Evolutionary conservation across 225 moss, liverwort and hornwort genomes (phyloP).

Genomic region (Thuidium tamariscinum): DNA sequence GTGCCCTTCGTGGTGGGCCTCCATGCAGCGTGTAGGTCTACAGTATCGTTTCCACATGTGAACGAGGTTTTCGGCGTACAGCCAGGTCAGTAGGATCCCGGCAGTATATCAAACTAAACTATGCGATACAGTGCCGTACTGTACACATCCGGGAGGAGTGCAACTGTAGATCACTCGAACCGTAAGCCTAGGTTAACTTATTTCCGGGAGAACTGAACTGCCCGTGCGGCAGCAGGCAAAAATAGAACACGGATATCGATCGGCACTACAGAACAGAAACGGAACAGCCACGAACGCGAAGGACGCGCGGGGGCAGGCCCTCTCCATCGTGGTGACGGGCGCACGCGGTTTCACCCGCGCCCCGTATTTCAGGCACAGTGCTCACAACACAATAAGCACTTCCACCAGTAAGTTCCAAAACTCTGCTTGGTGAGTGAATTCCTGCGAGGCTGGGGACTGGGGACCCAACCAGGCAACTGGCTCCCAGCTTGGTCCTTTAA

Average conservation of each 20-base stretch:
- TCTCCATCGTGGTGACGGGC: not conserved
- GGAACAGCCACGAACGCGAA: not conserved
- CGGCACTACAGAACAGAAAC: not conserved
- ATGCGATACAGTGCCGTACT: not conserved
- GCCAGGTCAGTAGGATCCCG: not conserved
- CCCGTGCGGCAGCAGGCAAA: not conserved
- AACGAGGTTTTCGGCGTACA: not conserved
- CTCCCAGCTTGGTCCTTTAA: not conserved
- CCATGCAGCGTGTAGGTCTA: not conserved
- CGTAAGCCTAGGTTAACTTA: not conserved
- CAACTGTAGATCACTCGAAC: not conserved
- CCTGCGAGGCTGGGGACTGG: not conserved
- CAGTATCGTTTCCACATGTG: not conserved
- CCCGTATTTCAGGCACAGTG: slow-evolving; percentile 3
- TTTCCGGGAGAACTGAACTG: no score
- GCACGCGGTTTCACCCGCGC: not conserved
- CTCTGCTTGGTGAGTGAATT: not conserved
- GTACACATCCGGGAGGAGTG: not conserved
- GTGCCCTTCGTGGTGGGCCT: not conserved
- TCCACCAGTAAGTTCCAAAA: not conserved
- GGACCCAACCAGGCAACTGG: not conserved
- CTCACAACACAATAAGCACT: not conserved
- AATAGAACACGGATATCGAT: not conserved
- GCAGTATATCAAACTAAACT: not conserved
- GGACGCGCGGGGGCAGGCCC: not conserved